A percentile compares a stretch with the other conserved stretches of the same genome.
phyloP scores from a whole-genome alignment of 2,329 filamentous ascomycete genomes.

The Xylaria sp. region DNA sequence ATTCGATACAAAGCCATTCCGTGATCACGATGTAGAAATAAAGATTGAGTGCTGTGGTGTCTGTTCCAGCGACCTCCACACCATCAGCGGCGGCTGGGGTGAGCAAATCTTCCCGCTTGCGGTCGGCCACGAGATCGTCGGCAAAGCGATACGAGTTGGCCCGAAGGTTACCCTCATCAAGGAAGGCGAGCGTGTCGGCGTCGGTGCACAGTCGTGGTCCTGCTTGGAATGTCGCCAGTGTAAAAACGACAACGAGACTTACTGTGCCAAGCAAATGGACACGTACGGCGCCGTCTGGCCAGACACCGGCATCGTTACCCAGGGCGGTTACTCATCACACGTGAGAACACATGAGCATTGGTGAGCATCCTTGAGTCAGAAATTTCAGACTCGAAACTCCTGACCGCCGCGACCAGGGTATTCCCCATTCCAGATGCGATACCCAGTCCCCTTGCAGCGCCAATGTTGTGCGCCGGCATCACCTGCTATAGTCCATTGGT shows the following conservation, averaged over 20 bases:
- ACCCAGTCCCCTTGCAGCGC: conserved; percentile 64
- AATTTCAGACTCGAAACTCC: not conserved
- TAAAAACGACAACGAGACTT: conserved; percentile 68
- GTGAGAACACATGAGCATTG: conserved; percentile 78
- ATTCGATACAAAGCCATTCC: conserved; percentile 84
- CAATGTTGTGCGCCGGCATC: conserved; percentile 84
- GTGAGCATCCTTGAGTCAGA: conserved; percentile 35
- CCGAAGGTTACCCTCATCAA: conserved; percentile 64
- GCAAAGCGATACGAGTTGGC: conserved; percentile 68
- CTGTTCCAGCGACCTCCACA: conserved; percentile 74
- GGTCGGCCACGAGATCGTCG: conserved; percentile 75
- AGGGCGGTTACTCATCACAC: conserved; percentile 65
- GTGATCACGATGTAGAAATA: conserved; percentile 84
- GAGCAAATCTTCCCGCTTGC: conserved; percentile 40
- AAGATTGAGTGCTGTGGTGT: conserved; percentile 82
- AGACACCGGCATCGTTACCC: conserved; percentile 63
- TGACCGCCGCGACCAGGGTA: conserved; percentile 45
- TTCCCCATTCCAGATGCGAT: conserved; percentile 78
- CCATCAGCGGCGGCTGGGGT: conserved; percentile 69
- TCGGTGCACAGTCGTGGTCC: conserved; percentile 68
- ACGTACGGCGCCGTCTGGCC: conserved; percentile 63
- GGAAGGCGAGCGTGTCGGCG: conserved; percentile 66
- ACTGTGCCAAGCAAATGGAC: conserved; percentile 62
- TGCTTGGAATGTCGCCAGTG: conserved; percentile 68
- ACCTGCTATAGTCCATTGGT: conserved; percentile 80